Evolutionary conservation across 805 yeast genomes (phyloP).

Genomic region (Metschnikowia amazonensis): DNA sequence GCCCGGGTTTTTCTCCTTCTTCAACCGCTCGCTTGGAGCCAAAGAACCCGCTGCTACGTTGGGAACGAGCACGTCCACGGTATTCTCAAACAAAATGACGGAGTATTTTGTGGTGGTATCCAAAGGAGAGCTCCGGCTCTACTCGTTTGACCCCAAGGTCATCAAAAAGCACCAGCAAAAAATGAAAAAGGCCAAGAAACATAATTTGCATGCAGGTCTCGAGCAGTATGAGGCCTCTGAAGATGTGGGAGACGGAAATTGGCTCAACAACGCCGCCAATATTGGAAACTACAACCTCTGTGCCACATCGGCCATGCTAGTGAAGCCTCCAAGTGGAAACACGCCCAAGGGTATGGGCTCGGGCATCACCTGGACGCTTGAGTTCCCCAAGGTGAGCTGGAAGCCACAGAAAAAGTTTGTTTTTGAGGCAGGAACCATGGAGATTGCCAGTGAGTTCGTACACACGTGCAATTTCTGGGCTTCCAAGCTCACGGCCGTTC

Average conservation of each 20-base stretch:
- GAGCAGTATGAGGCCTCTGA: constrained; percentile 25
- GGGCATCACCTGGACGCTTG: constrained; percentile 48
- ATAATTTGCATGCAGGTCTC: constrained; percentile 19
- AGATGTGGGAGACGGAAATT: constrained; percentile 58
- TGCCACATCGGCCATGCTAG: constrained; percentile 47
- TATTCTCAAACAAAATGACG: constrained; percentile 30
- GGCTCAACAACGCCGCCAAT: constrained; percentile 61
- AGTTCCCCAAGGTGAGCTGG: constrained; percentile 46
- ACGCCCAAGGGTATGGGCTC: too few relatives aligned
- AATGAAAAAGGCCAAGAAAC: constrained; percentile 21
- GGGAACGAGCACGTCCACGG: constrained; percentile 10
- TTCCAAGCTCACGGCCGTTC: constrained; percentile 76
- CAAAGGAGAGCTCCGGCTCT: constrained; percentile 59
- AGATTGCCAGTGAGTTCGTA: constrained; percentile 65
- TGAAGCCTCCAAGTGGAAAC: constrained; percentile 15
- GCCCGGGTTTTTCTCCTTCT: constrained; percentile 16
- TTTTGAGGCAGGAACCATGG: constrained; percentile 64
- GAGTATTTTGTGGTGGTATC: constrained; percentile 64
- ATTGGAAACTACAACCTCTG: constrained; percentile 51
- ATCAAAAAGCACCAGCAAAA: constrained; percentile 39
- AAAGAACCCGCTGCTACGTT: constrained; percentile 6
- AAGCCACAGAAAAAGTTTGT: constrained; percentile 41
- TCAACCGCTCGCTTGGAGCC: constrained; percentile 15
- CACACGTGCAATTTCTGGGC: constrained; percentile 90
- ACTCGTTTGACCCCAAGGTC: constrained; percentile 47